Conservation (phyloP, 495 filamentous ascomycete species). For the Aspergillus wentii region DNA sequence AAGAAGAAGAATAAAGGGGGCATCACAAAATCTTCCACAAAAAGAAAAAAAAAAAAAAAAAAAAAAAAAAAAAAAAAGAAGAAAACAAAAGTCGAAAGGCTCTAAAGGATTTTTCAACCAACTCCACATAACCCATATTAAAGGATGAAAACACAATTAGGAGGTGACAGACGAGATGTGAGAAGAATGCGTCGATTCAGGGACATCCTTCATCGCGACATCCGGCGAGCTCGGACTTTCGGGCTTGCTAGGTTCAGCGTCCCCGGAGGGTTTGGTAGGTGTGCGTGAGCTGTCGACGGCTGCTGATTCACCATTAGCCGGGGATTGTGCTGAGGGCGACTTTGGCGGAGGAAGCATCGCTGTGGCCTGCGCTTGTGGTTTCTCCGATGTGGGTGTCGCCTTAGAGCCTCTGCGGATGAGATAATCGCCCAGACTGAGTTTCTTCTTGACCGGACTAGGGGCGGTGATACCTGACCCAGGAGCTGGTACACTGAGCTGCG, state of each 20-base stretch:
- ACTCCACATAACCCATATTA: too few relatives aligned
- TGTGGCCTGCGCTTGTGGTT: conserved; percentile 24
- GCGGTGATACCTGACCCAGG: conserved; percentile 34
- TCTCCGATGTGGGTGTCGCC: conserved; percentile 38
- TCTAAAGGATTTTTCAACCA: conserved; percentile 10
- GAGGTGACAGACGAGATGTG: conserved; percentile 24
- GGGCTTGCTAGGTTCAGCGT: conserved; percentile 10
- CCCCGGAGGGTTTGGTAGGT: conserved; percentile 8
- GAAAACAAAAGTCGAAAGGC: conserved; percentile 14
- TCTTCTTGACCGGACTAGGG: conserved; percentile 59
- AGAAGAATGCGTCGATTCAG: conserved; percentile 19
- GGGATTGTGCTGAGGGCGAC: conserved; percentile 17
- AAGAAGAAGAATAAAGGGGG: conserved; percentile 5
- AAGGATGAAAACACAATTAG: conserved; percentile 11
- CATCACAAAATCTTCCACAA: conserved; percentile 4
- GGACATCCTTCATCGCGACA: conserved; percentile 29
- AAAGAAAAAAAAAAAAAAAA: conserved; percentile 8
- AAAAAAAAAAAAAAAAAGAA: conserved; percentile 9
- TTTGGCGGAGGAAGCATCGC: conserved; percentile 19
- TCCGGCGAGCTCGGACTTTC: conserved; percentile 18
- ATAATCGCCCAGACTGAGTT: conserved; percentile 65
- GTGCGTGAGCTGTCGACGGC: conserved; percentile 11
- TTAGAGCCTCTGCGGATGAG: conserved; percentile 45
- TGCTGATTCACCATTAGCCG: conserved; percentile 6
- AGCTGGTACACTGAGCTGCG: conserved; percentile 16